Evolutionary conservation across 2,329 filamentous ascomycete genomes (phyloP), one percentile per base, ranked within the genome.

Genomic region (Talaromyces sp.): DNA sequence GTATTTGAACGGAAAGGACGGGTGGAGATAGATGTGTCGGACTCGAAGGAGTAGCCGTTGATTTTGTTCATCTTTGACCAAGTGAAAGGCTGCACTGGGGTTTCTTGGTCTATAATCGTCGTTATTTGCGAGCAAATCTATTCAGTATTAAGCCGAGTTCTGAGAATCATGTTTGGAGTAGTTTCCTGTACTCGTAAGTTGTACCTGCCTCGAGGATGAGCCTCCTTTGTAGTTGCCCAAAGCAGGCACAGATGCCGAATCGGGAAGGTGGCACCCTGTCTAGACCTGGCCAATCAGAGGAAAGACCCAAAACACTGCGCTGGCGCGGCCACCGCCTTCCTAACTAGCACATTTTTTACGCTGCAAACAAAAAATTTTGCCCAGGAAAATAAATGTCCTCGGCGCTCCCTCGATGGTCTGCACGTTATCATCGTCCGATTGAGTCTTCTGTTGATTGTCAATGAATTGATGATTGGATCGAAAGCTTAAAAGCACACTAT

Each of bases 311-410:
- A 16, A 11, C 27, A 35, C 4, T 16, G 27, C 50, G 50, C 31
- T 14, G n/a, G 9, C n/a, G 39, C 50, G 9, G 31, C 50, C 52
- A 67, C 63, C 66, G 58, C 66, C 65, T 64, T 66, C 65, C 65
- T 19, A 60, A 62, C 11, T 24, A 62, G 37, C 24, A 4, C 14
- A 19, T 22, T 31, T 41, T 31, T 39, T 54, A 24, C 9, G 35
- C 31, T 27, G 45, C 41, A 19, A 10, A 52, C 47, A 41, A 62
- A 61, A 61, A 61, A 27, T 47, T 63, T 58, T 58, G 37, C 5
- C 35, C 11, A 1, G 22, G 11, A 6, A 35, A 56, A 31, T 24
- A 35, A 35, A 37, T 11, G 33, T 31, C 49, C 3, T 52, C 49
- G 49, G 10, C n/a, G 11, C 9, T 22, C 4, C n/a, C n/a, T 22